phyloP scores from a whole-genome alignment of 352 stramenopile species.

The Pythium coloratum region DNA sequence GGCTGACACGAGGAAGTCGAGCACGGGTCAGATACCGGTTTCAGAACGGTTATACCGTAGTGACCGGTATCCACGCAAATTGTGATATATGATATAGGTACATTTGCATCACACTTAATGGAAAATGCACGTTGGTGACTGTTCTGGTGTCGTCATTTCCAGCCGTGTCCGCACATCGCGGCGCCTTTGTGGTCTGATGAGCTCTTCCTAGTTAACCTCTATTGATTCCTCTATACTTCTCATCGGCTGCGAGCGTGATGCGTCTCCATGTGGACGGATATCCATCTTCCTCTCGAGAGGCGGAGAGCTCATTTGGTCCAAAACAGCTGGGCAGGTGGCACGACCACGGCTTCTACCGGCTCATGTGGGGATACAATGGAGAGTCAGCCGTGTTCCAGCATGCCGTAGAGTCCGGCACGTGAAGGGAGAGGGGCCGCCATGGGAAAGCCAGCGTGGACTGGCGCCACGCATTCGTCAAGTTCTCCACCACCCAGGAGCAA shows the following conservation, averaged over 20 bases:
- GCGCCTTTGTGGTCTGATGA: not conserved
- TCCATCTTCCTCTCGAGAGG: not conserved
- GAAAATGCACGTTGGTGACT: too few relatives aligned
- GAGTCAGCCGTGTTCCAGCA: not conserved
- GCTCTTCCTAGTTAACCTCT: not conserved
- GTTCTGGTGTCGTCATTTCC: not conserved
- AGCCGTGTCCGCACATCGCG: not conserved
- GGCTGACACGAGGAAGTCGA: not conserved
- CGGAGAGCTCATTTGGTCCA: not conserved
- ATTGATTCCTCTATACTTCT: not conserved
- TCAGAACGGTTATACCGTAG: not conserved
- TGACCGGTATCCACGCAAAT: not conserved
- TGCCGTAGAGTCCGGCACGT: not conserved
- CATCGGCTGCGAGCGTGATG: not conserved
- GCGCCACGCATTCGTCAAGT: not conserved
- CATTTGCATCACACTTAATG: not conserved
- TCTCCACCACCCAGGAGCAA: not conserved
- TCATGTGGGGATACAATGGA: not conserved
- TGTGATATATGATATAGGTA: not conserved
- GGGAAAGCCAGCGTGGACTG: not conserved
- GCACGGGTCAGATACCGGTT: not conserved
- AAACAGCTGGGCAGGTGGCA: slow-evolving; percentile 1
- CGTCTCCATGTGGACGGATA: not conserved
- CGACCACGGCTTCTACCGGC: not conserved
- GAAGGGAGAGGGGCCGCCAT: not conserved